Evolutionary conservation across 1,139 yeast species (phyloP), one percentile per base, ranked within the genome.

Genomic region (Hansenula sp.): DNA sequence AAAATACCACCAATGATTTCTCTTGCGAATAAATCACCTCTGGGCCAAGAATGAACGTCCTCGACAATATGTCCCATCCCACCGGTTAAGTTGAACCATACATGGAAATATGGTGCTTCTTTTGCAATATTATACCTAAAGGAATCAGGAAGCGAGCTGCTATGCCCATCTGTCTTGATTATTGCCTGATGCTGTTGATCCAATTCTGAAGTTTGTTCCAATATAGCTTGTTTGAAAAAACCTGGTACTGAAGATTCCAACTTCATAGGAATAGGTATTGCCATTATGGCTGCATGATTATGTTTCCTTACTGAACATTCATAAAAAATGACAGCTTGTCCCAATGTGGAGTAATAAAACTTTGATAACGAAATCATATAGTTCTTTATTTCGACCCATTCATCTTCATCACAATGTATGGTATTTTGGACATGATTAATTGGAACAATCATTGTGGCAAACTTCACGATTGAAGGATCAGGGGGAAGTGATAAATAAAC

Each of bases 31-130:
- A 63, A 45, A 47, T 73, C 79, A 6, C 68, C 72, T 33, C 54
- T 53, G 0, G 79, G 79, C 79, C 79, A 75, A 10, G 44, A 41
- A 2, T 51, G 41, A 1, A 53, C 42, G 43, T 70, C 65, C 45
- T 74, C 79, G 7, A 75, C 65, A n/a, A 75, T 71, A 54, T 74
- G 79, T 2, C 77, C 80, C 38, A 71, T 44, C 0, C 80, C 80
- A 11, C 78, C 79, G 42, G 70, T 65, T 11, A 70, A 44, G 27
- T 60, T 61, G 45, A 72, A 60, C 80, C 80, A 76, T 5, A 70
- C 74, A 50, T 75, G 80, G 52, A 72, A 74, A 51, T 66, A 75
- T 1, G 77, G 75, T 5, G 77, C 70, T 44, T 74, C 74, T 42
- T 71, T 65, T 2, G 76, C 75, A 34, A 75, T 65, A n/a, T 63